Base-by-base conservation (phyloP, 192 early-diverging fungal genomes). In the Rhizophagus sp. region DNA sequence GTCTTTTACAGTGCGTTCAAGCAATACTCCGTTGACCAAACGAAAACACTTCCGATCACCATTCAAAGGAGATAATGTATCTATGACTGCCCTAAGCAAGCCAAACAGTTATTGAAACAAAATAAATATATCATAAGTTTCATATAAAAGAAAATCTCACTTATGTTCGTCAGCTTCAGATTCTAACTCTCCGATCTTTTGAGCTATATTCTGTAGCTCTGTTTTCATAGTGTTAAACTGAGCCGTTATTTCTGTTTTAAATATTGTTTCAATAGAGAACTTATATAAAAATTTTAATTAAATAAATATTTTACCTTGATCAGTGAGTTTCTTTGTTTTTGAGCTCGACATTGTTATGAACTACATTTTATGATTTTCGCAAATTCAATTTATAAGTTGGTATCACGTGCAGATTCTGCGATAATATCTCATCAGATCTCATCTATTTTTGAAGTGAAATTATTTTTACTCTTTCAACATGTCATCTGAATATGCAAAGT, bases 141-240 rank as follows among this genome's bases (percentile, higher is more conserved):
- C n/a, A 61, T 19, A 17, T 15, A 62, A 34, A 22, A 34, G 27
- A 68, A 34, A 36, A 30, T 47, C 78, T 83, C 87, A 95, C 94
- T 92, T 90, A 89, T 99, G 96, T 85, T 99, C 97, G 81, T 97
- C 96, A 27, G 92, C 87, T 83, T 99, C 95, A 63, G 91, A 89
- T 84, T 99, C 97, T 33, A 99, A 88, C 83, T 98, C 97, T 25
- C 96, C 96, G 76, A 97, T 89, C 88, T 98, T 98, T 81, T 90
- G 89, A 33, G 96, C 95, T 39, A 98, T 86, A 27, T 87, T 86
- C 77, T 94, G 92, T 73, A 98, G 89, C 79, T 98, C 94, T 52
- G 89, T 88, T 91, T 92, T 94, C 90, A 85, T 88, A 85, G 68
- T 50, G 79, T 83, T 83, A 82, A 87, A 90, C 69, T 86, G 84